phyloP scores from a whole-genome alignment of 164 flowering plant species.

The Vitis vinifera region DNA sequence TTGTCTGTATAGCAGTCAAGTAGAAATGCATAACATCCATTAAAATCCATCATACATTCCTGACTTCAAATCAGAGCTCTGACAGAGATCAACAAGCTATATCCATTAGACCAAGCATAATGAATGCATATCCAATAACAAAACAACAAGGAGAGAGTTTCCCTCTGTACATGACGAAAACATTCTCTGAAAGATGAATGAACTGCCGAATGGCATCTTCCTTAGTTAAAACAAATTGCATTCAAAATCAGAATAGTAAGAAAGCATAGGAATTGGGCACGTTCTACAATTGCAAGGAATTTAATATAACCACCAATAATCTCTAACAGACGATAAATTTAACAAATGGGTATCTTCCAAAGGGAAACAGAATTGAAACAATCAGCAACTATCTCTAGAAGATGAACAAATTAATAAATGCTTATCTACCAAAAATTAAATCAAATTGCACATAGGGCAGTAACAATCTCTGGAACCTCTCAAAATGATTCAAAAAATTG shows the following conservation, averaged over 20 bases:
- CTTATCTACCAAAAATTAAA: neutral
- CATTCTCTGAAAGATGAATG: too few relatives aligned
- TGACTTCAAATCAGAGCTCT: neutral
- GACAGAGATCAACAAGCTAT: neutral
- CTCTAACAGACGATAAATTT: too few relatives aligned
- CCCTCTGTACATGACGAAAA: too few relatives aligned
- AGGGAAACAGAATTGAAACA: neutral
- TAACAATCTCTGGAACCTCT: neutral
- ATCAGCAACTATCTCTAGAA: neutral
- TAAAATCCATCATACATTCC: neutral
- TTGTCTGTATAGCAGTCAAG: slow-evolving; percentile 42
- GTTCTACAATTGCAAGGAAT: neutral
- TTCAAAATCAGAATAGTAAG: too few relatives aligned
- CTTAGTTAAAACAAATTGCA: too few relatives aligned
- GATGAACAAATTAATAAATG: neutral
- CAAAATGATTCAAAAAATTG: too few relatives aligned
- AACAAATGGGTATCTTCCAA: neutral
- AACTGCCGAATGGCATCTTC: too few relatives aligned
- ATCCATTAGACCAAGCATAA: neutral
- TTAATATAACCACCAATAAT: neutral
- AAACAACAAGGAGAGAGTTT: neutral
- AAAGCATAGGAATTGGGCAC: neutral
- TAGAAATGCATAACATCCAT: neutral
- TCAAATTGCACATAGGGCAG: neutral
- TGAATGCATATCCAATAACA: neutral